Conservation (phyloP, 495 filamentous ascomycete species). For the Patellaria atrata region DNA sequence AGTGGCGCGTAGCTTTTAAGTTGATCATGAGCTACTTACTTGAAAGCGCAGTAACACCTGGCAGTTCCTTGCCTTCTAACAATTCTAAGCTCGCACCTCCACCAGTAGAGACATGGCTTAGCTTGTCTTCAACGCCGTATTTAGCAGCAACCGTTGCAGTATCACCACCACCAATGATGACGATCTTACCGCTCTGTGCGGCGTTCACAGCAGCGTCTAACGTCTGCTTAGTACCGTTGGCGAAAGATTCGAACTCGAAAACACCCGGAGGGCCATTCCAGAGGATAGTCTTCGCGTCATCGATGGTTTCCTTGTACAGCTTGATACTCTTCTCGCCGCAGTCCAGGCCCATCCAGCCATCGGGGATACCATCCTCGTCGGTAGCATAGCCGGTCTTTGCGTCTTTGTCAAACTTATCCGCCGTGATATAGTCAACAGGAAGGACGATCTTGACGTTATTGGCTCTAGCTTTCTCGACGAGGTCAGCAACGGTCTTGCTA, state of each 20-base stretch:
- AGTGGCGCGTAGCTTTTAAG: conserved; percentile 1
- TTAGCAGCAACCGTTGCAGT: conserved; percentile 97
- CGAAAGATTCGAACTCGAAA: conserved; percentile 93
- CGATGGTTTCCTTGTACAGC: conserved; percentile 73
- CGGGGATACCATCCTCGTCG: conserved; percentile 79
- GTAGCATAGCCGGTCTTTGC: conserved; percentile 70
- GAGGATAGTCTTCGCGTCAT: conserved; percentile 84
- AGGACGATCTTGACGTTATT: conserved; percentile 88
- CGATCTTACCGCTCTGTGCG: conserved; percentile 66
- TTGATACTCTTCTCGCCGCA: conserved; percentile 77
- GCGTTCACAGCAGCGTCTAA: conserved; percentile 75
- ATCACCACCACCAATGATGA: conserved; percentile 97
- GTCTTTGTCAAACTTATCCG: conserved; percentile 83
- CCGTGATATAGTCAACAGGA: conserved; percentile 88
- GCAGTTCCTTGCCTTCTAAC: conserved; percentile 92
- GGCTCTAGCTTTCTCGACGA: conserved; percentile 93
- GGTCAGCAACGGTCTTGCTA: conserved; percentile 74
- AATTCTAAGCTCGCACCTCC: conserved; percentile 92
- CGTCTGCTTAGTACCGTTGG: conserved; percentile 75
- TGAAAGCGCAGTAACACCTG: conserved; percentile 86
- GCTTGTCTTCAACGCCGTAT: conserved; percentile 87
- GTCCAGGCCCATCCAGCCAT: conserved; percentile 96
- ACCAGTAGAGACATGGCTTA: conserved; percentile 95
- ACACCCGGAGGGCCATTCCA: conserved; percentile 97
- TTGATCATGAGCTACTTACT: conserved; percentile 46